Percentiles rank a stretch among this genome's conserved stretches.
Evolutionary conservation across 441 rosid genomes (phyloP).

Genomic region (Lepidium campestre): DNA sequence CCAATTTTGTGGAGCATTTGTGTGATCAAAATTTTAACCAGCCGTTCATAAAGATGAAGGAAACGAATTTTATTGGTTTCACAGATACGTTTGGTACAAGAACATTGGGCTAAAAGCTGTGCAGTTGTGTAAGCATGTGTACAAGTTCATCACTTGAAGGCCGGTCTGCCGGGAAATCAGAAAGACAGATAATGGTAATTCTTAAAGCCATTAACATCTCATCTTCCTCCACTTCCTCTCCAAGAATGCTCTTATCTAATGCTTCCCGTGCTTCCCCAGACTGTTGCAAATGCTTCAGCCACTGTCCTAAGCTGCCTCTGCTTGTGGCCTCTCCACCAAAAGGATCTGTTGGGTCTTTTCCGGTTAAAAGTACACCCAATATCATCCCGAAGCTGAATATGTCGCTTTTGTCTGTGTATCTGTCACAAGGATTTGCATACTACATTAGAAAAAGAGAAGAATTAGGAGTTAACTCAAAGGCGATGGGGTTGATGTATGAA

Average conservation of each 20-base stretch:
- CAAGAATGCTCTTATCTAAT: constrained; percentile 74
- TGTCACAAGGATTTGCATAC: constrained; percentile 24
- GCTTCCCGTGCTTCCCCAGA: constrained; percentile 84
- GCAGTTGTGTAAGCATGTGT: constrained; percentile 87
- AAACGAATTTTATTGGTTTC: background rate
- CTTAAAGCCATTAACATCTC: constrained; percentile 95
- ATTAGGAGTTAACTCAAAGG: constrained; percentile 4
- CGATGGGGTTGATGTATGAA: background rate
- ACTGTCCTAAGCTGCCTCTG: constrained; percentile 67
- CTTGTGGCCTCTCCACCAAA: constrained; percentile 54
- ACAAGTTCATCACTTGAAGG: constrained; percentile 96
- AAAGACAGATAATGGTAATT: constrained; percentile 78
- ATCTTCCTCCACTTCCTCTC: constrained; percentile 91
- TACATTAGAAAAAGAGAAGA: constrained; percentile 14
- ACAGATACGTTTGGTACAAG: constrained; percentile 1
- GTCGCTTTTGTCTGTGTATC: constrained; percentile 86
- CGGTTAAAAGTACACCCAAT: constrained; percentile 76
- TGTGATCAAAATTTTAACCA: background rate
- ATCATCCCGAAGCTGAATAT: constrained; percentile 95
- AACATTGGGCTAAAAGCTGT: constrained; percentile 57
- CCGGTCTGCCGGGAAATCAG: constrained; percentile 83
- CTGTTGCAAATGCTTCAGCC: constrained; percentile 87
- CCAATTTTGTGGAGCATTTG: constrained; percentile 3
- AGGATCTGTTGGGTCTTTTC: constrained; percentile 67
- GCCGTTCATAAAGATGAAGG: background rate